Base-by-base conservation (phyloP, 352 stramenopile species). In the Phytophthora ohioensis region DNA sequence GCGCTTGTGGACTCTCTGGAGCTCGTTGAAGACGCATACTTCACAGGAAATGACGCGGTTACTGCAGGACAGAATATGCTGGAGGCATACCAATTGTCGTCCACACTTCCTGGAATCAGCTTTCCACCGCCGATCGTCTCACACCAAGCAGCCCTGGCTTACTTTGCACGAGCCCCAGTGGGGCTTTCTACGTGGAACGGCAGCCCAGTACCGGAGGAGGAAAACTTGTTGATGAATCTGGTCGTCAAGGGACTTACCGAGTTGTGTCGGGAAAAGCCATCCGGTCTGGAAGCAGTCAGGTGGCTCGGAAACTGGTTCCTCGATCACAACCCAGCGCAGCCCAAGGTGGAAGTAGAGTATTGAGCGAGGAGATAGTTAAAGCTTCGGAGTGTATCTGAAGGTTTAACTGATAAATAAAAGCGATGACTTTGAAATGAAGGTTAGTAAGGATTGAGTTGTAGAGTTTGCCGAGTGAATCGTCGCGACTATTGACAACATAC, bases 301-400 rank as follows among this genome's bases (percentile, higher is more conserved):
- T 94, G 89, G 88, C 87, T 97, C 39, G 91, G 86, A 13, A 70
- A 88, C 7, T 97, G 89, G 86, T 81, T 97, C 43, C 73, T 97
- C 4, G 69, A 82, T 31, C 82, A 97, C 75, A 97, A 97, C 57
- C 91, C 91, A 45, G 92, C 87, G 54, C 86, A 97, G 64, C 91
- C 91, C 1, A 83, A 80, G 41, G 81, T 96, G 12, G 54, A 86
- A 38, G 79, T 79, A 7, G 78, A 88, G 13, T 74, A 75, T 30
- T 76, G 39, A 71, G 15, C 10, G 7, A 53, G 7, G 12, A 36
- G 53, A 2, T 38, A 49, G 5, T 48, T 49, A 38, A 59, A 55
- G 30, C 31, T 11, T 27, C 9, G 46, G 6, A 52, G 21, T 27
- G 21, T 35, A 34, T 10, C 9, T 31, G 46, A 55, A 36, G 5